These are phyloP conservation scores for Arthrinium puccinioides DNA, from an alignment of 2,329 filamentous ascomycete species.

Conservation along the genomic window DNA sequence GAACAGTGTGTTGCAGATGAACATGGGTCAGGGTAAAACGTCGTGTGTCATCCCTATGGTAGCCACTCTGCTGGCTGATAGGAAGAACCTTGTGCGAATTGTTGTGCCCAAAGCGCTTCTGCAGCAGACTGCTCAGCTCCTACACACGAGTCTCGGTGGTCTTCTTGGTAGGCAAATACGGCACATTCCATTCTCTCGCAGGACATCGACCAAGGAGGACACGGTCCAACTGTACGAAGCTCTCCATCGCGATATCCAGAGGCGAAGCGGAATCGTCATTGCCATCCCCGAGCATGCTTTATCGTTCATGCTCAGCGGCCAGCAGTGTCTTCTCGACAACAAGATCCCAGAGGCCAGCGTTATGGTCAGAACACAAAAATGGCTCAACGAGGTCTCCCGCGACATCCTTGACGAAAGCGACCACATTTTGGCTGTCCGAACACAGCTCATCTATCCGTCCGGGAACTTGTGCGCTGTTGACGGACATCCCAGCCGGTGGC, in stretches of 20 bases:
- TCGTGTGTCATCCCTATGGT: conserved; percentile 49
- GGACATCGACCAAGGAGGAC: conserved; percentile 25
- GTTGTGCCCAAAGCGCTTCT: conserved; percentile 50
- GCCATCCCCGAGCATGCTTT: conserved; percentile 55
- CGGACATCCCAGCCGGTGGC: conserved; percentile 45
- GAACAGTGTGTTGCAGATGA: conserved; percentile 58
- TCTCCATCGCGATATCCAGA: conserved; percentile 30
- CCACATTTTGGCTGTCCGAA: conserved; percentile 42
- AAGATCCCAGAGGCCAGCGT: conserved; percentile 28
- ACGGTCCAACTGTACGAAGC: conserved; percentile 29
- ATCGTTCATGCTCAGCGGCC: conserved; percentile 56
- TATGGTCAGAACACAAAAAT: conserved; percentile 45
- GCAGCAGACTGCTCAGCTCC: conserved; percentile 48
- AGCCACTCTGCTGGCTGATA: conserved; percentile 35
- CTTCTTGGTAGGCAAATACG: conserved; percentile 44
- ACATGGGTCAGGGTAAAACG: conserved; percentile 59
- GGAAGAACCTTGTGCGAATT: conserved; percentile 39
- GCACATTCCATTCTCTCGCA: conserved; percentile 52
- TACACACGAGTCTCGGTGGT: conserved; percentile 47
- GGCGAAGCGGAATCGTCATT: conserved; percentile 45
- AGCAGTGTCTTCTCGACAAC: conserved; percentile 46
- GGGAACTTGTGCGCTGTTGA: conserved; percentile 41
- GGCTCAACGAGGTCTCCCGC: conserved; percentile 39
- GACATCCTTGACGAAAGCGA: conserved; percentile 61
- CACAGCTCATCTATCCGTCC: conserved; percentile 49